Base-by-base conservation (phyloP, 768 basidiomycete species). In the Punctularia strigosozonata region DNA sequence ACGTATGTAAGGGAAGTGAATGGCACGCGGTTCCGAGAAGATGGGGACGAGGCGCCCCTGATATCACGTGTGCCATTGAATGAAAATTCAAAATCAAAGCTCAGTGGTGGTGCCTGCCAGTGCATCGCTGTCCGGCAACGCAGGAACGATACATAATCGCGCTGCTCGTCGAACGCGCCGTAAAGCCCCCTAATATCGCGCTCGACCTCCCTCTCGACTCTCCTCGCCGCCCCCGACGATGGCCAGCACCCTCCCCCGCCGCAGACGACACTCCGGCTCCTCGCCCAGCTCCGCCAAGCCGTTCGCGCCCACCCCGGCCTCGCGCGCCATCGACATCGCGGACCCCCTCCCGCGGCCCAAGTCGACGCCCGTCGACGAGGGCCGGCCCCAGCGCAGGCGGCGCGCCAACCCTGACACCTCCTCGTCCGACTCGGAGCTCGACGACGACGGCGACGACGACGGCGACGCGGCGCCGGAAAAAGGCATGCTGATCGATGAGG, bases 291-390 rank as follows among this genome's bases (percentile, higher is more conserved):
- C 50, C 51, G 54, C 53, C 34, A 50, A 44, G 37, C 54, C 43
- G 47, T 45, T 34, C 23, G 45, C 46, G 39, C 54, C 38, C 41
- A 8, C 36, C 32, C 51, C 47, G 38, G 48, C 44, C 43, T 38
- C 43, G 23, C 45, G 40, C n/a, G 53, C 57, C 28, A 18, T 41
- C 32, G 42, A 45, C 5, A 48, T 71, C 18, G 50, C 62, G 1
- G 48, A 56, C 25, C 73, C 76, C 5, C 77, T 76, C 5, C 80
- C 77, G 3, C 69, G 82, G 15, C 81, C 82, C 15, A 82, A 85
- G 54, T 81, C 79, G 12, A 80, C 82, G 0, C 81, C 82, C 2
- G 67, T 62, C 6, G 62, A 76, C 21, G 77, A 81, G 48, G 68
- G 78, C 3, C 70, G 69, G 1, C 61, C 61, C 4, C 68, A 60